phyloP scores from a whole-genome alignment of 2,329 filamentous ascomycete genomes.

The Verticillium longisporum region DNA sequence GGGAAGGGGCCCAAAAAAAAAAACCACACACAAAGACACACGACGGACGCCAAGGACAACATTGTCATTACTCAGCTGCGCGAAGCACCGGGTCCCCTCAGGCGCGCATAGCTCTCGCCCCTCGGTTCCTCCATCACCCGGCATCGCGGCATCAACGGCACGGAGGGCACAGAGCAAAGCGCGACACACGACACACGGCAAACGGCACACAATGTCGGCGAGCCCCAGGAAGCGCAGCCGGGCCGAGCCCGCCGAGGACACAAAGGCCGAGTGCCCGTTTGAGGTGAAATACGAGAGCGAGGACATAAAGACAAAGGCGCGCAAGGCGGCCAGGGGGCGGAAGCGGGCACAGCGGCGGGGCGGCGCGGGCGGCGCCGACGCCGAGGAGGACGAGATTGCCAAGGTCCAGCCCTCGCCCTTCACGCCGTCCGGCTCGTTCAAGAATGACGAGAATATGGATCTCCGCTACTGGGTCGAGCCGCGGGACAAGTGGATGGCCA shows the following conservation, averaged over 20 bases:
- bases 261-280: slow-evolving; percentile 51
- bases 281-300: slow-evolving; percentile 29
- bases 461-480: slow-evolving; percentile 48
- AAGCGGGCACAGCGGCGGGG: slow-evolving; percentile 20
- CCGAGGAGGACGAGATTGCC: slow-evolving; percentile 37
- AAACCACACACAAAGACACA: no score
- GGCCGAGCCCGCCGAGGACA: slow-evolving; percentile 38
- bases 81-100: no score
- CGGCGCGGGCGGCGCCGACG: slow-evolving; percentile 9
- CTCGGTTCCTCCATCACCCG: neutral
- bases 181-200: neutral
- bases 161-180: no score
- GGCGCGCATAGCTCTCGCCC: no score
- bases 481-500: slow-evolving; percentile 46
- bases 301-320: slow-evolving; percentile 37
- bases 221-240: slow-evolving; percentile 45
- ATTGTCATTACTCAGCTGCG: no score
- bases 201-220: slow-evolving; percentile 13
- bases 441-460: slow-evolving; percentile 46
- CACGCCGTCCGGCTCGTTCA: slow-evolving; percentile 47
- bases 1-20: no score
- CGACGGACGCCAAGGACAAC: no score
- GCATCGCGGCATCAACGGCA: no score
- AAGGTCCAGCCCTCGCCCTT: slow-evolving; percentile 48
- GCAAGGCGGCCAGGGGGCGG: slow-evolving; percentile 38